Evolutionary conservation across 2,329 filamentous ascomycete genomes (phyloP), one percentile per base, ranked within the genome.

Genomic region (Aureobasidium sp.): DNA sequence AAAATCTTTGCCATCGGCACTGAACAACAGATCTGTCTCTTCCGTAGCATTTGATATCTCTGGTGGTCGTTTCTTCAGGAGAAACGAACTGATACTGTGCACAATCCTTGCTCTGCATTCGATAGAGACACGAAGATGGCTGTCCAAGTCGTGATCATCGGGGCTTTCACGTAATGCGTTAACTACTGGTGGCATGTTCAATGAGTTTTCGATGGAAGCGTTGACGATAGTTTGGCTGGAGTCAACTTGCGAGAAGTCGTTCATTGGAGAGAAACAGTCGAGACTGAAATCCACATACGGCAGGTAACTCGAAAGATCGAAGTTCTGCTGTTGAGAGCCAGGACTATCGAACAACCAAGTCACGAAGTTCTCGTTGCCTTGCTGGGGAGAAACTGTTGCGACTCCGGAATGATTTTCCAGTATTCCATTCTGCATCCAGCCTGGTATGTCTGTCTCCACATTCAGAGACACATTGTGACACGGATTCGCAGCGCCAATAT

Each of bases 301-400:
- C 44, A 69, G 39, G 27, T n/a, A 37, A 30, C 66, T 69, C 3
- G 62, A 64, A 16, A 68, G 53, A 52, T 68, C 66, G 45, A 69
- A 66, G 3, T 66, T 68, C 32, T 47, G 66, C 60, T 39, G 68
- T 62, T 58, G 54, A 16, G 67, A 67, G 13, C 66, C 65, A 9
- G 67, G 68, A 45, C 67, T 69, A 44, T 68, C 65, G 52, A 69
- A 67, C 3, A 69, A 65, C 69, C 67, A 70, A 8, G 67, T 53
- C 4, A 66, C 68, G 42, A 69, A 69, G 36, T 66, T 67, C 42
- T 68, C 67, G 45, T 64, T 44, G 3, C 41, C 32, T 27, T n/a
- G 29, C 9, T 58, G 54, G n/a, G 13, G 13, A n/a, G 53, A 47
- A 11, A 21, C 29, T 30, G 42, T n/a, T 21, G 16, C 21, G 8